Base-by-base conservation (phyloP, 2,329 filamentous ascomycete species). In the Calonectria crousiana region DNA sequence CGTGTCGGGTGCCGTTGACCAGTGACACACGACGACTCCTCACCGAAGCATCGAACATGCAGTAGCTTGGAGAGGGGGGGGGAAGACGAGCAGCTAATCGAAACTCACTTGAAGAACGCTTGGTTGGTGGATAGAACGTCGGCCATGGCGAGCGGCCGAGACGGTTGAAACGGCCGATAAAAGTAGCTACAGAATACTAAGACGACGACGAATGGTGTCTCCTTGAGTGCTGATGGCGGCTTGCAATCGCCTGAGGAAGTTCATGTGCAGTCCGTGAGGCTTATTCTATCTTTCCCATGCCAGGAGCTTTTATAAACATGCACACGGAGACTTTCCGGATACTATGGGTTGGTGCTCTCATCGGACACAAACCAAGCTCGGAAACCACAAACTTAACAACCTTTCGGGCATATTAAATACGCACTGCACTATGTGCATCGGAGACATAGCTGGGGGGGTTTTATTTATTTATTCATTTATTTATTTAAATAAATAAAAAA, bases 71-170 rank as follows among this genome's bases (percentile, higher is more conserved):
- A 58, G n/a, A 9, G 47, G 49, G 56, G 44, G 44, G 14, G 49
- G 58, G 49, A 16, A 49, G 62, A 36, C 16, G 49, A n/a, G 51
- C 58, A 32, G 44, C 72, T 65, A 71, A 62, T 65, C 30, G 30
- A 60, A 58, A 81, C 86, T 80, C 79, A 88, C 87, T 87, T 84
- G 82, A 88, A 88, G 73, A 84, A 84, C 41, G 82, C 81, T 81
- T 85, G 81, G 78, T 88, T 88, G 36, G 80, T 77, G 44, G 80
- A 79, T 20, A 82, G 73, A 23, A 82, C 72, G 72, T 83, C 81
- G 44, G 83, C 73, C 84, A 85, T 86, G 70, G 64, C 79, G 78
- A 53, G 38, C 34, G 62, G 67, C 60, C 56, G 74, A 58, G 72
- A 53, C 30, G 70, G 38, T 71, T 70, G 52, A 44, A 76, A 65